Base-by-base conservation (phyloP, 2,329 filamentous ascomycete genomes). In the Stagonosporopsis cucurbitacearum region DNA sequence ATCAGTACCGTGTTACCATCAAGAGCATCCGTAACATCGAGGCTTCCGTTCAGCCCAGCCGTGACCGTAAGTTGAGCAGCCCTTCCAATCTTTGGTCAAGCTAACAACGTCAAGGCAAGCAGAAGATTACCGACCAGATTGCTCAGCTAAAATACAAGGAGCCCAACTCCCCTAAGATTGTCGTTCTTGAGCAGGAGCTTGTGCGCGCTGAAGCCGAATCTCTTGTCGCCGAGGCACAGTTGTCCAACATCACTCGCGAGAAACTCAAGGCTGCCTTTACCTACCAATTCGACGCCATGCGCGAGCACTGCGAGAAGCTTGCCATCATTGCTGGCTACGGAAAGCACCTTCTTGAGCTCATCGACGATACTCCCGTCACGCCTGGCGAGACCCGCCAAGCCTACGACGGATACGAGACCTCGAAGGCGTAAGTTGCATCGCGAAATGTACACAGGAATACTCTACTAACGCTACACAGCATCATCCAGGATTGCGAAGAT, bases 21-120 rank as follows among this genome's bases (percentile, higher is more conserved):
- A 99, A 99, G 88, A 96, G 92, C 77, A 96, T 99, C 73, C 90
- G 95, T 71, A 99, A 99, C 80, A 99, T 99, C 64, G 95, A 99
- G 79, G 93, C 94, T 57, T 98, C 94, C 20, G 95, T 99, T 46
- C 95, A 99, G 80, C 95, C 95, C 53, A 97, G 93, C 82, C 87
- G 95, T 80, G 95, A 99, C 80, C 91, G 95, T 95, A 82, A 80
- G 90, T 17, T 44, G 26, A 17, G 47, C 11, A 55, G 22, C 26
- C n/a, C 26, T n/a, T 28, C 3, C n/a, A 19, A 9, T 17, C 12
- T n/a, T 32, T 12, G 12, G 13, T 6, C 23, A 19, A 45, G 15
- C 59, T 62, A 2, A 65, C 44, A 43, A 6, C 43, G 19, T 12
- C 28, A 11, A 96, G 91, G 92, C 78, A 99, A 99, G 83, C 94